These are phyloP conservation scores for Podila epigama DNA, from an alignment of 192 early-diverging fungal species.

Conservation along the genomic window DNA sequence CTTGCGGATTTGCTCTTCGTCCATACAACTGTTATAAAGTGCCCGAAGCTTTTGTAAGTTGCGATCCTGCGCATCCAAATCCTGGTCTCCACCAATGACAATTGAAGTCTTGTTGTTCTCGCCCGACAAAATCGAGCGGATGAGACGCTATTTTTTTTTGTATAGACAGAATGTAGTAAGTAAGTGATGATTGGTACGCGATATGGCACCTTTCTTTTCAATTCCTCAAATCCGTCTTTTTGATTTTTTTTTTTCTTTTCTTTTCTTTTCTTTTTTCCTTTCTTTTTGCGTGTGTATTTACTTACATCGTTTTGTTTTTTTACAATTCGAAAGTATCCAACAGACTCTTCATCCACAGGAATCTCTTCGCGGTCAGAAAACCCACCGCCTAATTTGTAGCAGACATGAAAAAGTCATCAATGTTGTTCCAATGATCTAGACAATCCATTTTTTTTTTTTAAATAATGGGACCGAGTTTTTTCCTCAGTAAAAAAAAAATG, in stretches of 20 bases:
- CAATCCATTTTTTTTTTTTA: too few species aligned
- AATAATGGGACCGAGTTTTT: too few species aligned
- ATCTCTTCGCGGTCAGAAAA: constrained; percentile 16
- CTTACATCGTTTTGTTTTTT: constrained; percentile 12
- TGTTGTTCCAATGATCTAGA: not conserved
- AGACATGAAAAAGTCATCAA: not conserved
- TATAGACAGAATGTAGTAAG: constrained; percentile 1
- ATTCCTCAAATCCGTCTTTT: not conserved
- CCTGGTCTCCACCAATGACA: not conserved
- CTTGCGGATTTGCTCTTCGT: constrained; percentile 41
- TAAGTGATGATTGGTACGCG: not conserved
- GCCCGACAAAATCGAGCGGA: constrained; percentile 6
- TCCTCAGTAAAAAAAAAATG: not conserved
- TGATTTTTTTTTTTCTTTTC: constrained; percentile 21
- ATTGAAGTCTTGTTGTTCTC: not conserved
- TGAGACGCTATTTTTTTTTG: constrained; percentile 7
- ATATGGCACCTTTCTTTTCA: too few species aligned
- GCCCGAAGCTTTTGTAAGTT: constrained; percentile 63
- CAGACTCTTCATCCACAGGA: constrained; percentile 4
- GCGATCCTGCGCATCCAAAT: constrained; percentile 24
- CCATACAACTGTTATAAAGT: constrained; percentile 65
- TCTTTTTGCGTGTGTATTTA: too few species aligned
- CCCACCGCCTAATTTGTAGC: constrained; percentile 14
- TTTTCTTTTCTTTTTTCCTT: constrained; percentile 47
- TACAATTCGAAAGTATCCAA: constrained; percentile 12